phyloP scores from a whole-genome alignment of 2,329 filamentous ascomycete species.

The Epichloe brachyelytri region DNA sequence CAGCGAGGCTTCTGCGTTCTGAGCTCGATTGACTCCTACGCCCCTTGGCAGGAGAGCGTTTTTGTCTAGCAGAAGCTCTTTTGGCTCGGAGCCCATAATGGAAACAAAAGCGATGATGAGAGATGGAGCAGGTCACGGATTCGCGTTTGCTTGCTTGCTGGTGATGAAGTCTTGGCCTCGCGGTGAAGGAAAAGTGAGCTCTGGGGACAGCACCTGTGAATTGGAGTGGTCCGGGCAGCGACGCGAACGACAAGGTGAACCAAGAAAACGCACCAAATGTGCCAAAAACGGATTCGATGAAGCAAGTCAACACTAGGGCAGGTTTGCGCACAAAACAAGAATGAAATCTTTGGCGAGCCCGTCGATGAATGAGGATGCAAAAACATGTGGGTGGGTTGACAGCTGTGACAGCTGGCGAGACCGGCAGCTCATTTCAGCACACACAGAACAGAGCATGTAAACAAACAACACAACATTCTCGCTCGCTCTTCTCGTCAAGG shows the following conservation, averaged over 20 bases:
- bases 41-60: constrained; percentile 6
- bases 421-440: neutral
- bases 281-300: neutral
- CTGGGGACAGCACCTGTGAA: neutral
- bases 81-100: constrained; percentile 6
- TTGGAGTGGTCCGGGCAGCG: neutral
- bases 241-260: neutral
- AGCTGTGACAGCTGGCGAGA: constrained; percentile 1
- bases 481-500: too few species aligned
- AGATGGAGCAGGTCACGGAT: neutral
- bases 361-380: neutral
- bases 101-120: neutral
- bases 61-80: constrained; percentile 9
- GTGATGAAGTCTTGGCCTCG: neutral
- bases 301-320: neutral
- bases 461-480: neutral
- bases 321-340: neutral
- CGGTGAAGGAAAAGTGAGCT: neutral
- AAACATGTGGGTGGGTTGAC: neutral
- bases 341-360: neutral
- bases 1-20: constrained; percentile 5
- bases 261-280: neutral
- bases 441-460: neutral
- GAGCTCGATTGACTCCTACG: constrained; percentile 5
- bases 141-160: neutral